These are phyloP conservation scores for Coelastrella sp. DNA, from an alignment of 139 green algal genomes.

Conservation along the genomic window DNA sequence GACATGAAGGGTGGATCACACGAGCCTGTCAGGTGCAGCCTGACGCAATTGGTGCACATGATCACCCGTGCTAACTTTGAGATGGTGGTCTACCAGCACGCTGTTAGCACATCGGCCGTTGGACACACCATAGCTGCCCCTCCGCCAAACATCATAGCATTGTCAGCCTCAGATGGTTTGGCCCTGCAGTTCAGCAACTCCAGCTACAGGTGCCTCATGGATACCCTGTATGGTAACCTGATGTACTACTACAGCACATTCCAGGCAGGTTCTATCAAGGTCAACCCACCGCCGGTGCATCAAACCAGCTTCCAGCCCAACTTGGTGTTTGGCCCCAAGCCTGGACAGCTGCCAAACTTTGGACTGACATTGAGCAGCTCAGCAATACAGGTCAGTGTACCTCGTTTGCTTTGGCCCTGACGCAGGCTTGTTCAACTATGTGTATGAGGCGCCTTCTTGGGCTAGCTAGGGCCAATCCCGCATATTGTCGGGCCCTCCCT, in stretches of 20 bases:
- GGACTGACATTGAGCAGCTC: conserved; percentile 32
- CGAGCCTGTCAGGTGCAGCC: neutral
- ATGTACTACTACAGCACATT: conserved; percentile 21
- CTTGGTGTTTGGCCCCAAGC: conserved; percentile 24
- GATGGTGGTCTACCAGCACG: neutral
- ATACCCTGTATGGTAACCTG: conserved; percentile 21
- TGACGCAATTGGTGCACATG: neutral
- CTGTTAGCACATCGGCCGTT: neutral
- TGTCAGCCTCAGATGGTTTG: conserved; percentile 21
- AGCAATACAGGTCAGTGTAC: conserved; percentile 4
- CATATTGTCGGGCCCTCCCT: neutral
- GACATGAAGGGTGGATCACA: neutral
- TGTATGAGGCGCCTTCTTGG: neutral
- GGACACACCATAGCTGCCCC: neutral
- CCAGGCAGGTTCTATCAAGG: neutral
- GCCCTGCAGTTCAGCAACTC: conserved; percentile 24
- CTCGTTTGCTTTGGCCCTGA: neutral
- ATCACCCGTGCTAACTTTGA: neutral
- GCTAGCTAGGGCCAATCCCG: neutral
- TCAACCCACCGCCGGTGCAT: neutral
- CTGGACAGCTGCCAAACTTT: conserved; percentile 28
- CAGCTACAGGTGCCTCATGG: conserved; percentile 27
- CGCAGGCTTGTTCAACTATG: neutral
- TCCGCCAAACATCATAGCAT: neutral
- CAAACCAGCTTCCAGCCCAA: conserved; percentile 14